Base-by-base conservation (phyloP, 108 stramenopile genomes). In the Nitzschia sp. region DNA sequence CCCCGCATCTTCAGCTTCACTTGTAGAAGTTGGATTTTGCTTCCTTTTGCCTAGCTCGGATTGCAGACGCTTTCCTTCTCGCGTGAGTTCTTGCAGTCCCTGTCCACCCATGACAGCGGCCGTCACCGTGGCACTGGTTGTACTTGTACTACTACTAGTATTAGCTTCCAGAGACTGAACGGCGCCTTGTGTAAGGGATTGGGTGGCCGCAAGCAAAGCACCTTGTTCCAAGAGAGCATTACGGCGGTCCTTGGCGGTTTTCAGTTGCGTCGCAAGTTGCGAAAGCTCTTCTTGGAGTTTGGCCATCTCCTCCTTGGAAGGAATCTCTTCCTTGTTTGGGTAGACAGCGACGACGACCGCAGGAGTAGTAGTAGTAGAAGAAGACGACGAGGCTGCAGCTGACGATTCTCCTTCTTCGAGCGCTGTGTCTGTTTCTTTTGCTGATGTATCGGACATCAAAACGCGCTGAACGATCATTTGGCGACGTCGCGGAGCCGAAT, bases 401-500 rank as follows among this genome's bases (percentile, higher is more conserved):
- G 53, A 22, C 0, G 53, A 22, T n/a, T n/a, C n/a, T n/a, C n/a
- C n/a, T n/a, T n/a, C n/a, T 5, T 50, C 30, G 25, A 9, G n/a
- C 56, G 16, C 56, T 4, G 8, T 3, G 16, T 29, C 56, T 6
- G 3, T 29, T 4, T 57, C 31, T 28, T 4, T 57, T 28, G 5
- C 22, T 3, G 3, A 5, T 9, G 5, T 28, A 17, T 4, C 27
- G 2, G 5, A 27, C 5, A 28, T 29, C 28, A 57, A 27, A 57
- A 33, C 47, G 33, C 27, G 35, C 21, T 80, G 68, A 3, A 87
- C 28, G 38, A 87, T 71, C 48, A 67, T 72, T 47, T 79, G 68
- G 15, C 84, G 78, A 41, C 78, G 73, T 21, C 76, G 72, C 21
- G 80, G 82, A n/a, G 68, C 47, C 73, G 60, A 67, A 16, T 71